Conservation (phyloP, 2,329 filamentous ascomycete species). For the Cladosporium sp. region DNA sequence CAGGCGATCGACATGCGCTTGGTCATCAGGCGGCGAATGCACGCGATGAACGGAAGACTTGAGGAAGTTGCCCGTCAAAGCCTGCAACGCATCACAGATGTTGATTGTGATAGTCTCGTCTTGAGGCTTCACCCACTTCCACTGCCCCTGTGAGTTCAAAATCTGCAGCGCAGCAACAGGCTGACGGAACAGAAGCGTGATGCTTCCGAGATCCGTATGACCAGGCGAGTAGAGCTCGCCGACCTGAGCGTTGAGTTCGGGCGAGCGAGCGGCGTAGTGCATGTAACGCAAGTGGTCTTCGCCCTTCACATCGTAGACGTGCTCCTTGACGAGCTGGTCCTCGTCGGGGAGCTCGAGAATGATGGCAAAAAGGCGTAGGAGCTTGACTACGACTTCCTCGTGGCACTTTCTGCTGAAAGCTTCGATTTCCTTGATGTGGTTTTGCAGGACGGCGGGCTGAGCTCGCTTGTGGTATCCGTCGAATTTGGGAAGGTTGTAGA, state of each 20-base stretch:
- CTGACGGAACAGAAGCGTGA: constrained; percentile 43
- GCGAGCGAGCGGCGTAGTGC: constrained; percentile 24
- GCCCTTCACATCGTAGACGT: constrained; percentile 55
- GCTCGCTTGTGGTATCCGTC: constrained; percentile 6
- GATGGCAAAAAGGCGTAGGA: constrained; percentile 58
- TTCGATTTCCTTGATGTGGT: constrained; percentile 54
- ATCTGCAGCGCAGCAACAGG: constrained; percentile 36
- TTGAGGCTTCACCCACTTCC: constrained; percentile 39
- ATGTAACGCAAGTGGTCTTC: constrained; percentile 55
- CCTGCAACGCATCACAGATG: constrained; percentile 36
- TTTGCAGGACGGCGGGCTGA: constrained; percentile 30
- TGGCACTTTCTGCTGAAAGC: constrained; percentile 49
- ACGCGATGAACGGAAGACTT: constrained; percentile 50
- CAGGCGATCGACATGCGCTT: constrained; percentile 46
- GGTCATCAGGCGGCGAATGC: constrained; percentile 44
- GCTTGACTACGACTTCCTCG: constrained; percentile 52
- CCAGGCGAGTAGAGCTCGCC: constrained; percentile 22
- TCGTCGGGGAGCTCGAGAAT: constrained; percentile 58
- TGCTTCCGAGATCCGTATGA: constrained; percentile 39
- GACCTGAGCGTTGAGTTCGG: constrained; percentile 18
- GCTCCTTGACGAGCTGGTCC: constrained; percentile 52
- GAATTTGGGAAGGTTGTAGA: constrained; percentile 52
- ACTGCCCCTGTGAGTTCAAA: constrained; percentile 31
- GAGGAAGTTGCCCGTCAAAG: constrained; percentile 39
- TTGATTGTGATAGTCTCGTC: constrained; percentile 39